A percentile compares a stretch with the other conserved stretches of the same genome.
These are phyloP conservation scores for Pleurotus djamor DNA, from an alignment of 768 basidiomycete genomes.

Conservation along the genomic window DNA sequence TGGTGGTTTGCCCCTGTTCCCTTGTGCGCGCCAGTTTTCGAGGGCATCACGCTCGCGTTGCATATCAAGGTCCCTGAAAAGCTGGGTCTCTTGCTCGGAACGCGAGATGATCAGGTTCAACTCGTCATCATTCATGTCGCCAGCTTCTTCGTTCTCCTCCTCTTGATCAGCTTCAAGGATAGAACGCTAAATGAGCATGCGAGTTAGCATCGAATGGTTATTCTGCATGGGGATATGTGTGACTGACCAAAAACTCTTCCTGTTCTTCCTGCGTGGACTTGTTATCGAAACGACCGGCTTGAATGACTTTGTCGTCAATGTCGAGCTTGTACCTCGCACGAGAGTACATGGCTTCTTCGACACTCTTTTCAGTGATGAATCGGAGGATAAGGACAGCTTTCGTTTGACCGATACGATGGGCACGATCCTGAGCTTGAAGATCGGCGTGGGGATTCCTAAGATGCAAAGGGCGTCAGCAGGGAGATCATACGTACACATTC, in stretches of 20 bases:
- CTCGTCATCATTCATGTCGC: conserved; percentile 93
- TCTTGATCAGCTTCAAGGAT: conserved; percentile 90
- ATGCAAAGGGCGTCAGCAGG: conserved; percentile 14
- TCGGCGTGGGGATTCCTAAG: conserved; percentile 96
- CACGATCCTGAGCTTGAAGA: conserved; percentile 98
- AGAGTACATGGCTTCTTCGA: conserved; percentile 97
- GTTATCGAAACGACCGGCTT: conserved; percentile 98
- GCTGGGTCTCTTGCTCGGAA: conserved; percentile 67
- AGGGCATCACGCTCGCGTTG: conserved; percentile 70
- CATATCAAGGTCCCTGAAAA: conserved; percentile 83
- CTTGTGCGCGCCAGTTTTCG: conserved; percentile 67
- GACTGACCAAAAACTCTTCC: conserved; percentile 87
- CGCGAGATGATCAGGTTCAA: conserved; percentile 92
- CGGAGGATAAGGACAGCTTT: conserved; percentile 96
- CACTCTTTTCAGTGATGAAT: conserved; percentile 97
- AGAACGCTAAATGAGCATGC: conserved; percentile 67
- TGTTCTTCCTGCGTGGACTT: conserved; percentile 98
- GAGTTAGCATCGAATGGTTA: too few relatives aligned
- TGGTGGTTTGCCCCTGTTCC: conserved; percentile 78
- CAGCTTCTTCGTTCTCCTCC: conserved; percentile 86
- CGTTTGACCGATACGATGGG: conserved; percentile 99
- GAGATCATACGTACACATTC: background rate
- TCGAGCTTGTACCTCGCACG: conserved; percentile 95
- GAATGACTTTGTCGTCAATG: conserved; percentile 99
- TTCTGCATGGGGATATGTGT: conserved; percentile 1